phyloP scores from a whole-genome alignment of 495 filamentous ascomycete genomes.

The Talaromyces ruber region DNA sequence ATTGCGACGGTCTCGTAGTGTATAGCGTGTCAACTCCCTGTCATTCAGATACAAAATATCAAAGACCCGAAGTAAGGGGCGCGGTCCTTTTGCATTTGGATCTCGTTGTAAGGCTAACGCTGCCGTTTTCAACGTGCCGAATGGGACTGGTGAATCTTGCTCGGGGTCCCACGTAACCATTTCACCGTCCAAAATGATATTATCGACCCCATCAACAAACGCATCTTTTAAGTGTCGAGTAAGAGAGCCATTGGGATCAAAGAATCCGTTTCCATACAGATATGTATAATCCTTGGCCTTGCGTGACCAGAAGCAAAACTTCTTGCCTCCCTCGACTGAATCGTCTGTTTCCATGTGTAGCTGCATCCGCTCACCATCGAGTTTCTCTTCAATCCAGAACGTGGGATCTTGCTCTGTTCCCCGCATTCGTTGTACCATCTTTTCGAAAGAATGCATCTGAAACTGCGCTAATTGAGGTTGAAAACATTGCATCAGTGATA shows the following conservation, averaged over 20 bases:
- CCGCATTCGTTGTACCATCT: slow-evolving; percentile 66
- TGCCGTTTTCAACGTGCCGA: slow-evolving; percentile 90
- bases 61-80: slow-evolving; percentile 81
- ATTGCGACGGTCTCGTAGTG: slow-evolving; percentile 69
- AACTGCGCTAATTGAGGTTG: slow-evolving; percentile 96
- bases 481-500: slow-evolving; percentile 89
- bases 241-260: slow-evolving; percentile 68
- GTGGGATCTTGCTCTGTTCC: slow-evolving; percentile 58
- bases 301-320: slow-evolving; percentile 86
- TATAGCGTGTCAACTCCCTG: slow-evolving; percentile 67
- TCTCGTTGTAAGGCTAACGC: slow-evolving; percentile 76
- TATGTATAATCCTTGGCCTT: slow-evolving; percentile 97
- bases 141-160: slow-evolving; percentile 72
- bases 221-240: slow-evolving; percentile 72
- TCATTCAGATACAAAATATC: slow-evolving; percentile 89
- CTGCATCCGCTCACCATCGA: slow-evolving; percentile 96
- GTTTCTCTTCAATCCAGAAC: slow-evolving; percentile 98
- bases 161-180: slow-evolving; percentile 99
- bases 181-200: slow-evolving; percentile 90
- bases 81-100: slow-evolving; percentile 58
- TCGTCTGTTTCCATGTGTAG: slow-evolving; percentile 80
- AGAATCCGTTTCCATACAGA: slow-evolving; percentile 73
- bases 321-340: slow-evolving; percentile 54
- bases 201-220: slow-evolving; percentile 68
- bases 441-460: slow-evolving; percentile 80